phyloP scores from a whole-genome alignment of 768 basidiomycete genomes.

The Macrolepiota fuliginosa region DNA sequence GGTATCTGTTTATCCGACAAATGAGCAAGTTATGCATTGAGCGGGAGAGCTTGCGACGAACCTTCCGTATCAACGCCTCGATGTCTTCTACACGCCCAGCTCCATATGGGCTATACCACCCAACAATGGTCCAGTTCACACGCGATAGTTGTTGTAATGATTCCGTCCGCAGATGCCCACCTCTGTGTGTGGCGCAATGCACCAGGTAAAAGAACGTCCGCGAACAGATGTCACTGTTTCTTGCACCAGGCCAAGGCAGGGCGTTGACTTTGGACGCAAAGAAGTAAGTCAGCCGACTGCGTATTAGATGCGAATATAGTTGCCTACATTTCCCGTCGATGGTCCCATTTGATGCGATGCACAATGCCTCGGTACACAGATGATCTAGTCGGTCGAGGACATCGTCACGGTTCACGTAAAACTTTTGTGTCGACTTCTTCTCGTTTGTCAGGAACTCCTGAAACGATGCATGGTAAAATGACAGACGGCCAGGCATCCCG shows the following conservation, averaged over 20 bases:
- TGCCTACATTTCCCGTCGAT: not conserved
- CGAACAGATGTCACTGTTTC: too few species aligned
- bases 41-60: not conserved
- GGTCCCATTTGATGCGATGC: not conserved
- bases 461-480: not conserved
- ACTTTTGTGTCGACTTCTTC: not conserved
- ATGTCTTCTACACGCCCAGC: not conserved
- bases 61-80: not conserved
- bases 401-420: not conserved
- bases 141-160: not conserved
- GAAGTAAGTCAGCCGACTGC: not conserved
- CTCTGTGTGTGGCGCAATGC: too few species aligned
- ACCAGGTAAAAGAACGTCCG: too few species aligned
- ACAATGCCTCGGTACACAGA: not conserved
- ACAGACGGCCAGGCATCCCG: not conserved
- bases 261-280: too few species aligned
- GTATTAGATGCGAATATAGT: not conserved
- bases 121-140: not conserved
- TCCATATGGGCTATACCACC: not conserved
- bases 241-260: too few species aligned
- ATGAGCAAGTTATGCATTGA: not conserved
- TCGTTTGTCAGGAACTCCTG: not conserved
- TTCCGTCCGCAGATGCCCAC: too few species aligned
- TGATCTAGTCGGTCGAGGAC: not conserved
- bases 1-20: not conserved